These are phyloP conservation scores for Phytopythium boreale DNA, from an alignment of 352 stramenopile genomes.

Conservation along the genomic window DNA sequence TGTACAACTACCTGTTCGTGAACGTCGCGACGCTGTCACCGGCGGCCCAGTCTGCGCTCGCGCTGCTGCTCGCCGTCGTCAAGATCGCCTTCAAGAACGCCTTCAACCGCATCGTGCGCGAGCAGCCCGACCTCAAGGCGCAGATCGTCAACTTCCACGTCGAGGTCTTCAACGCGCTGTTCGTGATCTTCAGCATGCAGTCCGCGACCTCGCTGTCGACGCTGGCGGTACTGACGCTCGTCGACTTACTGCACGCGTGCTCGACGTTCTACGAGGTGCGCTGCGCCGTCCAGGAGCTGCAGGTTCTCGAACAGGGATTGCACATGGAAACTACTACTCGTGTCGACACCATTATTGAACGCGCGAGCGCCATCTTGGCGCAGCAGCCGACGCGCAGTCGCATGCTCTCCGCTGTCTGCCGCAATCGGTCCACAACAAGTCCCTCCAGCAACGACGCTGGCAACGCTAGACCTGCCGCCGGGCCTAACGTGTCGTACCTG, in stretches of 20 bases:
- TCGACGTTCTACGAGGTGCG: slow-evolving; percentile 16
- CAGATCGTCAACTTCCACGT: slow-evolving; percentile 38
- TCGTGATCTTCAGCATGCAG: slow-evolving; percentile 37
- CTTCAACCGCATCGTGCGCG: slow-evolving; percentile 12
- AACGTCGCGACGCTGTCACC: neutral
- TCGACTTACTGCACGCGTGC: slow-evolving; percentile 16
- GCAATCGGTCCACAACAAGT: too few relatives aligned
- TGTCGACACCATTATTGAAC: too few relatives aligned
- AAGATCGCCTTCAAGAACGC: slow-evolving; percentile 32
- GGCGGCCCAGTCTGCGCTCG: slow-evolving; percentile 11
- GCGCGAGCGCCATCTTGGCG: too few relatives aligned
- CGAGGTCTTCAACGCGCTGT: slow-evolving; percentile 44
- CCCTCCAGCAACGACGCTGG: too few relatives aligned
- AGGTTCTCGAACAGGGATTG: neutral
- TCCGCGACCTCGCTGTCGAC: slow-evolving; percentile 27
- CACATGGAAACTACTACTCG: too few relatives aligned
- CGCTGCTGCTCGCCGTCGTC: slow-evolving; percentile 23
- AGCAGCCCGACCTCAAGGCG: slow-evolving; percentile 22
- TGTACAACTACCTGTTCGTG: too few relatives aligned
- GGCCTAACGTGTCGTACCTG: too few relatives aligned
- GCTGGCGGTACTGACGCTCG: slow-evolving; percentile 15
- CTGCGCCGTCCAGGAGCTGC: slow-evolving; percentile 5
- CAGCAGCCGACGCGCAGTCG: too few relatives aligned
- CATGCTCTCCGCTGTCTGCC: too few relatives aligned
- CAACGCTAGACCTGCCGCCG: too few relatives aligned